These are phyloP conservation scores for Kondoa subrosea DNA, from an alignment of 768 basidiomycete genomes.

Conservation along the genomic window DNA sequence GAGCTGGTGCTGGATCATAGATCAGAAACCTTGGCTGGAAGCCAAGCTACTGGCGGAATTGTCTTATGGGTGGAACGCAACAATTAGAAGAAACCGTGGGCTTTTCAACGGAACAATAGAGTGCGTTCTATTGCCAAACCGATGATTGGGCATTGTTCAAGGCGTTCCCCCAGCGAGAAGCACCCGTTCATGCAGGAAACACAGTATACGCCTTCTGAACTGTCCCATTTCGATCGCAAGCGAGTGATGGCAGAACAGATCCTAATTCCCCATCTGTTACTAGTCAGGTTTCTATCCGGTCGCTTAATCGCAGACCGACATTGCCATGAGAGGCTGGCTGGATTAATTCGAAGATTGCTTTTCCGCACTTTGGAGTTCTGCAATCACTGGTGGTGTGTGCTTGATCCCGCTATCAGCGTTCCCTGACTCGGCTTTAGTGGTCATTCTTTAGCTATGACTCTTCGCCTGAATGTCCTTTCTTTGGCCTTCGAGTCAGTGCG, in stretches of 20 bases:
- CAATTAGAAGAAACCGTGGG: conserved; percentile 59
- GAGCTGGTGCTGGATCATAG: conserved; percentile 90
- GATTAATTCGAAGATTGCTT: conserved; percentile 67
- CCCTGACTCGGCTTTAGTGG: conserved; percentile 41
- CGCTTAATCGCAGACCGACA: conserved; percentile 87
- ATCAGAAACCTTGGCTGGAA: conserved; percentile 65
- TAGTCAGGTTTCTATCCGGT: conserved; percentile 76
- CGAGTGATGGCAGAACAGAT: conserved; percentile 53
- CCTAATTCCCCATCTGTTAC: conserved; percentile 62
- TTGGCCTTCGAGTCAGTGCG: no score
- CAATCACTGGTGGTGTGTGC: conserved; percentile 52
- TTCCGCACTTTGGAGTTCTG: conserved; percentile 58
- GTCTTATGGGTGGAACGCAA: conserved; percentile 67
- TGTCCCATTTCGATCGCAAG: conserved; percentile 58
- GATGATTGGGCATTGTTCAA: background rate
- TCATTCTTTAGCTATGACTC: conserved; percentile 77
- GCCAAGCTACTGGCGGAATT: conserved; percentile 71
- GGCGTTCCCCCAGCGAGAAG: conserved; percentile 43
- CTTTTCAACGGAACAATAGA: conserved; percentile 66
- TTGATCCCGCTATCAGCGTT: background rate
- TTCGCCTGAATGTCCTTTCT: conserved; percentile 63
- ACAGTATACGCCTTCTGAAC: conserved; percentile 77
- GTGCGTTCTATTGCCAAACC: conserved; percentile 38
- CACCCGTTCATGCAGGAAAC: conserved; percentile 78
- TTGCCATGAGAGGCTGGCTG: conserved; percentile 63